phyloP scores from a whole-genome alignment of 2,329 filamentous ascomycete species.

The Aspergillus tamarii region DNA sequence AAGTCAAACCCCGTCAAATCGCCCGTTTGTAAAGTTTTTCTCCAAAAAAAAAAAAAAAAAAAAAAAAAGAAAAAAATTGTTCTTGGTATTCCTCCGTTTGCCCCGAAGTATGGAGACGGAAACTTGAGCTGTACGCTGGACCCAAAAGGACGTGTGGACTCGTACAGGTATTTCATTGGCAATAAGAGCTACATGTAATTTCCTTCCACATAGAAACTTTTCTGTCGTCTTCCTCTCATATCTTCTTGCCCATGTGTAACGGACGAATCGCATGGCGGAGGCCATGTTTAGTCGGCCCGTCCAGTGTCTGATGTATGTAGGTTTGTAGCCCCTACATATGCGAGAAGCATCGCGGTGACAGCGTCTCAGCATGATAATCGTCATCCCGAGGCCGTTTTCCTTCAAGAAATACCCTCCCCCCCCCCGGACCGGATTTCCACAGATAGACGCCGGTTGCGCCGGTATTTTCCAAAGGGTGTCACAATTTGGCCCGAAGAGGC shows the following conservation, averaged over 20 bases:
- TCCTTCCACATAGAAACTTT: background rate
- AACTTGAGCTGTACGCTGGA: background rate
- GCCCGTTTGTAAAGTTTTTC: slow-evolving; percentile 3
- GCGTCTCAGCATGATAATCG: background rate
- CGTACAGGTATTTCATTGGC: background rate
- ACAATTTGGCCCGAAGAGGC: slow-evolving; percentile 21
- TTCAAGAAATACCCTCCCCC: slow-evolving; percentile 15
- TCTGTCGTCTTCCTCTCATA: background rate
- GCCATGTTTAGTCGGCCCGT: slow-evolving; percentile 19
- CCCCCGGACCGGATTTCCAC: slow-evolving; percentile 24
- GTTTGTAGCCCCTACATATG: slow-evolving; percentile 20
- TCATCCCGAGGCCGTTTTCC: background rate
- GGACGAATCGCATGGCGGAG: slow-evolving; percentile 20
- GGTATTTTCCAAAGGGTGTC: slow-evolving; percentile 26
- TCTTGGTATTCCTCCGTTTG: background rate
- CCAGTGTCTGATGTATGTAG: slow-evolving; percentile 17
- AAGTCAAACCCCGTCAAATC: background rate
- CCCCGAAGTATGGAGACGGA: background rate
- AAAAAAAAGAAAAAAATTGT: background rate
- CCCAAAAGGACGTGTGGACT: background rate
- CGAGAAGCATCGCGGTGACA: slow-evolving; percentile 9
- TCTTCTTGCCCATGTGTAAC: slow-evolving; percentile 17
- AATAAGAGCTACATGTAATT: background rate
- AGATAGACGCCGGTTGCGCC: slow-evolving; percentile 25
- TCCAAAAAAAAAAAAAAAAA: background rate